Percentiles rank a stretch among this genome's conserved stretches.
Evolutionary conservation across 78 protist species (phyloP).

Genomic region (Dictyostelium brefeldianum): DNA sequence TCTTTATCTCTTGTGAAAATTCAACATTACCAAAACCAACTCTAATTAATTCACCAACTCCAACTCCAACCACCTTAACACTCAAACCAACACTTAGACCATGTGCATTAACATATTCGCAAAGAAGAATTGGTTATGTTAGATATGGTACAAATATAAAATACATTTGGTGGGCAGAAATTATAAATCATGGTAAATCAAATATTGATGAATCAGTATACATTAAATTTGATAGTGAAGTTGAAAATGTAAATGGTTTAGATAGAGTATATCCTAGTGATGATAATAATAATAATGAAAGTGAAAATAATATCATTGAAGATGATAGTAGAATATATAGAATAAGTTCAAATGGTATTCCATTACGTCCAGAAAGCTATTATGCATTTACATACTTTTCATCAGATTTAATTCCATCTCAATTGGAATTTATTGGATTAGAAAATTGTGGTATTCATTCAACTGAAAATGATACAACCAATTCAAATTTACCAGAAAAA

Average conservation of each 20-base stretch:
- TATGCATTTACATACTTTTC: slow-evolving; percentile 38
- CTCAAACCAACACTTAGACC: neutral
- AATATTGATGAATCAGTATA: neutral
- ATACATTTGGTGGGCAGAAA: slow-evolving; percentile 57
- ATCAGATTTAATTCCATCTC: neutral
- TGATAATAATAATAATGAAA: neutral
- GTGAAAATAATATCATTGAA: neutral
- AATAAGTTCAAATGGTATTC: neutral
- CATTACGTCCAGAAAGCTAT: slow-evolving; percentile 29
- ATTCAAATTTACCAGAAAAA: neutral
- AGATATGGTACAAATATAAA: neutral
- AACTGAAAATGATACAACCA: neutral
- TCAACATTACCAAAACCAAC: slow-evolving; percentile 2
- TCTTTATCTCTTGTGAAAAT: slow-evolving; percentile 3
- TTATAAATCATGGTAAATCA: neutral
- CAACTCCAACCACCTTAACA: neutral
- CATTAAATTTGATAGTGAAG: neutral
- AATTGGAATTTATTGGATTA: neutral
- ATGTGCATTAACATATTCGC: slow-evolving; percentile 10
- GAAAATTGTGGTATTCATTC: neutral
- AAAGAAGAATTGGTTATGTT: slow-evolving; percentile 46
- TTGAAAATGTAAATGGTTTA: slow-evolving; percentile 41
- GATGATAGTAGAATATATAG: neutral
- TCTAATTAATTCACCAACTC: neutral
- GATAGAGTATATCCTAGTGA: neutral